A percentile compares a stretch with the other conserved stretches of the same genome.
These are phyloP conservation scores for Globisporangium middletonii DNA, from an alignment of 352 stramenopile genomes.

Conservation along the genomic window DNA sequence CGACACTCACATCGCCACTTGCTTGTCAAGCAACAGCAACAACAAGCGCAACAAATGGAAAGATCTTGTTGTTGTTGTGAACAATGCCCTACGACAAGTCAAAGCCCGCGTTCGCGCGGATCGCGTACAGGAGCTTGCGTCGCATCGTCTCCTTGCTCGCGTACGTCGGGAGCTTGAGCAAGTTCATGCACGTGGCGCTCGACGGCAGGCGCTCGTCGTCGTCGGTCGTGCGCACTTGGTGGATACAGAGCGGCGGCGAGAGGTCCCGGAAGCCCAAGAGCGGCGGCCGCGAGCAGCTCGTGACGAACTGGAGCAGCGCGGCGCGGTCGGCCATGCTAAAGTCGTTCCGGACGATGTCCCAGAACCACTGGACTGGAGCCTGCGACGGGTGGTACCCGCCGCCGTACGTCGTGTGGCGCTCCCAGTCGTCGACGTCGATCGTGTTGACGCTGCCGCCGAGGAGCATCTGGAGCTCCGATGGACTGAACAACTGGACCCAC, in stretches of 20 bases:
- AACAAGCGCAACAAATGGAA: too few species aligned
- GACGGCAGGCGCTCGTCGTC: slow-evolving; percentile 72
- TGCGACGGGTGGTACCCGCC: slow-evolving; percentile 92
- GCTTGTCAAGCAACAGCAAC: too few species aligned
- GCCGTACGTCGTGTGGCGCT: slow-evolving; percentile 90
- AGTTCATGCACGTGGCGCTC: slow-evolving; percentile 96
- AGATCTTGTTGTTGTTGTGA: too few species aligned
- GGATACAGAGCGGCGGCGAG: slow-evolving; percentile 93
- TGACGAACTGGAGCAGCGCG: slow-evolving; percentile 95
- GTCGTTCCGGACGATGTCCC: slow-evolving; percentile 61
- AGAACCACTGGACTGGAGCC: slow-evolving; percentile 67
- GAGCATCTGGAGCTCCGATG: slow-evolving; percentile 92
- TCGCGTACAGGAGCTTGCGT: slow-evolving; percentile 94
- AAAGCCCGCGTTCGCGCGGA: slow-evolving; percentile 95
- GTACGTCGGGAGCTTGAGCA: slow-evolving; percentile 96
- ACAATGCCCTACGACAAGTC: too few species aligned
- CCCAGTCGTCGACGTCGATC: slow-evolving; percentile 95
- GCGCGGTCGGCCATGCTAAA: slow-evolving; percentile 84
- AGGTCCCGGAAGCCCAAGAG: slow-evolving; percentile 93
- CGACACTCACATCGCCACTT: too few species aligned
- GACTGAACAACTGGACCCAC: slow-evolving; percentile 83
- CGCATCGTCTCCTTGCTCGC: slow-evolving; percentile 92
- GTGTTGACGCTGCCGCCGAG: slow-evolving; percentile 83
- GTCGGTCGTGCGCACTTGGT: slow-evolving; percentile 69
- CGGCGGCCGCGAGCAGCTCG: slow-evolving; percentile 88